Conservation (phyloP, 148 eudicot genomes). For the Silene uniflora region DNA sequence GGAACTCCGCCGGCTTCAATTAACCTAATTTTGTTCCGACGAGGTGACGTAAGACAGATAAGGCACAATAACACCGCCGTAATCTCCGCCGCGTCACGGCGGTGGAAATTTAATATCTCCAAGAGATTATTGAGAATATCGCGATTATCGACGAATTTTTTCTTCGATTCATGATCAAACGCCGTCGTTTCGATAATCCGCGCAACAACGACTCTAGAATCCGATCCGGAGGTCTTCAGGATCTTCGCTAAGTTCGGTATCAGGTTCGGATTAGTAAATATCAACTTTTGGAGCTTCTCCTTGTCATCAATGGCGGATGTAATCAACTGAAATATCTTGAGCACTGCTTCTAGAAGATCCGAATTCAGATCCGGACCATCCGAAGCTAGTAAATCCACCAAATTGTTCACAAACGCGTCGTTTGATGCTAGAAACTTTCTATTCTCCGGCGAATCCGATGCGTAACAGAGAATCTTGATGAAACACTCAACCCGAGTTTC, state of each 20-base stretch:
- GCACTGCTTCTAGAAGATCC: constrained; percentile 29
- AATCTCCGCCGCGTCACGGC: not conserved
- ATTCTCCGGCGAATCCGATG: constrained; percentile 40
- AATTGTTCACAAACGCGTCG: constrained; percentile 20
- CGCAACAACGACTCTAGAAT: constrained; percentile 25
- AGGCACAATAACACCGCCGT: constrained; percentile 25
- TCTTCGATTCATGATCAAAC: constrained; percentile 23
- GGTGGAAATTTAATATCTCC: not conserved
- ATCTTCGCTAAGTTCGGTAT: constrained; percentile 14
- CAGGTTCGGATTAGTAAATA: not conserved
- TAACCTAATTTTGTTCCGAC: constrained; percentile 32
- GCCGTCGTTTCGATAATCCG: constrained; percentile 32
- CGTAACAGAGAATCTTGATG: constrained; percentile 37
- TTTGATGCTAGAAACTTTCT: constrained; percentile 20
- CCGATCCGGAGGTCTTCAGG: constrained; percentile 25
- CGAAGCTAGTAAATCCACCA: constrained; percentile 18
- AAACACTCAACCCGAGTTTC: not conserved
- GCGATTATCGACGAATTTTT: constrained; percentile 23
- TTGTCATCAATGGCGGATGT: not conserved
- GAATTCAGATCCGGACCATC: constrained; percentile 15
- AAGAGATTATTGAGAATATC: constrained; percentile 17
- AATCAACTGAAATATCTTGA: constrained; percentile 31
- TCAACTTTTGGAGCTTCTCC: not conserved
- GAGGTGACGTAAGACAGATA: constrained; percentile 28
- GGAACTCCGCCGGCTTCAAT: constrained; percentile 40